These are phyloP conservation scores for Macrocybe gigantea DNA, from an alignment of 768 basidiomycete species.

Conservation along the genomic window DNA sequence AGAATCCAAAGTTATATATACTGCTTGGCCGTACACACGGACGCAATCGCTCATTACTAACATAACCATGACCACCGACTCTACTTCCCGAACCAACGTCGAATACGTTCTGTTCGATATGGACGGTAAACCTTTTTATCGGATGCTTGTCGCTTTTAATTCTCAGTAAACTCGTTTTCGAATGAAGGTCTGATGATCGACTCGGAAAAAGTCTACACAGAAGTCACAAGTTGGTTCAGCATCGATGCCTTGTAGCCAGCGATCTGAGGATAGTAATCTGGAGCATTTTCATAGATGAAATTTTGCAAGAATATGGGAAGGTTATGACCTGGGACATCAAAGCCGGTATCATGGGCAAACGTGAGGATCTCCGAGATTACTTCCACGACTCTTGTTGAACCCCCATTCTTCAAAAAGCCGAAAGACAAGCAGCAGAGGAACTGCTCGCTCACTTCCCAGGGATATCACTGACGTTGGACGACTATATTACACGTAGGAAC, in stretches of 20 bases:
- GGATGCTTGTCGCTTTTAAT: not conserved
- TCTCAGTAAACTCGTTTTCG: slow-evolving; percentile 1
- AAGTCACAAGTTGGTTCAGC: slow-evolving; percentile 61
- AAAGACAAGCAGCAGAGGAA: slow-evolving; percentile 55
- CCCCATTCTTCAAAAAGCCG: slow-evolving; percentile 36
- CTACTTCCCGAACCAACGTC: slow-evolving; percentile 20
- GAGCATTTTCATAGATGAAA: slow-evolving; percentile 43
- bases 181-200: slow-evolving; percentile 65
- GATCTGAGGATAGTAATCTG: not conserved
- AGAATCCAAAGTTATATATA: no score
- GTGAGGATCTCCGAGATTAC: slow-evolving; percentile 27
- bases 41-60: not conserved
- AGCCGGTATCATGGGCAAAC: slow-evolving; percentile 84
- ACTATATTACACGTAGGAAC: slow-evolving; percentile 54
- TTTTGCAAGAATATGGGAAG: slow-evolving; percentile 66
- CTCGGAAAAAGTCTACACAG: slow-evolving; percentile 71
- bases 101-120: slow-evolving; percentile 72
- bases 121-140: slow-evolving; percentile 42
- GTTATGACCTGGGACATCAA: slow-evolving; percentile 88
- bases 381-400: not conserved
- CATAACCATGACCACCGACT: slow-evolving; percentile 5
- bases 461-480: slow-evolving; percentile 56
- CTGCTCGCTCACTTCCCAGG: slow-evolving; percentile 75
- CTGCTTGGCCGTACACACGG: no score
- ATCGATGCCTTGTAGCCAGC: slow-evolving; percentile 1